phyloP scores from a whole-genome alignment of 2,329 filamentous ascomycete species.

The Alternaria metachromatica region DNA sequence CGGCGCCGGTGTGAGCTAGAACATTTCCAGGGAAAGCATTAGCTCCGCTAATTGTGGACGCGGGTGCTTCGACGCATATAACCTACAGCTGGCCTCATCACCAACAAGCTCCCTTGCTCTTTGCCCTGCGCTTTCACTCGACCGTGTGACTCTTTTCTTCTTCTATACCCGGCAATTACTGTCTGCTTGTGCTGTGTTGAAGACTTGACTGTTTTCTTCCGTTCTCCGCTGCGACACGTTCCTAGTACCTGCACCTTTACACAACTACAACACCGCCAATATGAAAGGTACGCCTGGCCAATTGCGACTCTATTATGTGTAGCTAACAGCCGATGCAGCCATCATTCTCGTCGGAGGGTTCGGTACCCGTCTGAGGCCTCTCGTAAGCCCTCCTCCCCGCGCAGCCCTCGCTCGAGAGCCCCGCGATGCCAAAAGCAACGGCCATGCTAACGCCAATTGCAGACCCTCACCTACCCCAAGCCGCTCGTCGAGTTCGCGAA shows the following conservation, averaged over 20 bases:
- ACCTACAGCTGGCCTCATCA: constrained; percentile 34
- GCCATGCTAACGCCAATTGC: constrained; percentile 32
- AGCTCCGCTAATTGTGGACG: constrained; percentile 19
- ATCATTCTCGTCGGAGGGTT: constrained; percentile 99
- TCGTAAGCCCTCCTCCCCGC: constrained; percentile 63
- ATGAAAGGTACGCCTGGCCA: constrained; percentile 49
- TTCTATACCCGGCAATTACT: not conserved
- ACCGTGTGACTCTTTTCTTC: not conserved
- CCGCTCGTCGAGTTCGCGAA: constrained; percentile 98
- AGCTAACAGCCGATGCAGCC: constrained; percentile 60
- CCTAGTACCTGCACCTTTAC: constrained; percentile 9
- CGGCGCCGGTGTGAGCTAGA: constrained; percentile 9
- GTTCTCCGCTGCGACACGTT: constrained; percentile 15
- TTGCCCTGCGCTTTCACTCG: constrained; percentile 19
- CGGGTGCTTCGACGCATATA: constrained; percentile 10
- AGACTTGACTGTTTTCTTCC: constrained; percentile 22
- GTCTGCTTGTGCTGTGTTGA: constrained; percentile 18
- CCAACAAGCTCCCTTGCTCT: constrained; percentile 24
- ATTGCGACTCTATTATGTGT: constrained; percentile 6
- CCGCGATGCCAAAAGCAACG: constrained; percentile 21
- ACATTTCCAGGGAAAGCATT: constrained; percentile 22
- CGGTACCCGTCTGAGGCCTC: constrained; percentile 94
- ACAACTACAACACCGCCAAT: constrained; percentile 33
- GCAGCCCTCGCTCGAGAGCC: constrained; percentile 28
- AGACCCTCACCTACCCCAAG: constrained; percentile 97